Evolutionary conservation across 495 filamentous ascomycete species (phyloP), one percentile per base, ranked within the genome.

Genomic region (Patellaria atrata): DNA sequence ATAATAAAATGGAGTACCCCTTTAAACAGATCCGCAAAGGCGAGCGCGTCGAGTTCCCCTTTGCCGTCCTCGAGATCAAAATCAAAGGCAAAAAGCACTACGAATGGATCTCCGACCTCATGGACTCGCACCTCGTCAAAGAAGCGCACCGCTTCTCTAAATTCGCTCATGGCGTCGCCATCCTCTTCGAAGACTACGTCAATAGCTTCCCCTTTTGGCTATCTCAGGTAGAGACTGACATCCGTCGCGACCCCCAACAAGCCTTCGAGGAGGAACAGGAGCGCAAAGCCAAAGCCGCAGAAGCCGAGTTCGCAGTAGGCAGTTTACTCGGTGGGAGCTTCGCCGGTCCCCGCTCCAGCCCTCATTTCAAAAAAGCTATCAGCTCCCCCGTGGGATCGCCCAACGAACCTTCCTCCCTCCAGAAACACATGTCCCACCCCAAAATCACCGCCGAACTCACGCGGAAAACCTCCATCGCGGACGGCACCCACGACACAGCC

Each of bases 201-300:
- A 96, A 96, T 59, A 82, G 68, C 37, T 75, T 97, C 38, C 89
- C 89, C 3, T 94, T 96, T 65, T 97, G 89, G 89, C 71, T 94
- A 3, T 69, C 75, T 39, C 80, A 86, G 34, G 61, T 94, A 7
- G 87, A 93, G 43, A 82, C 70, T 22, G 89, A 97, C 47, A 96
- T 97, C 47, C 73, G 84, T 33, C 80, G 78, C 45, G 89, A 97
- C 52, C 89, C 89, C 2, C 76, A 89, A 51, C 68, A 71, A 21
- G 89, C 91, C 1, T 96, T 92, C 55, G 77, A 89, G 34, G 81
- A 83, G 47, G 84, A 92, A 47, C 87, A 94, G 54, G 77, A 85
- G 46, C 68, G 75, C 28, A 71, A 77, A 34, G 77, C 73, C 5
- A 76, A 78, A 46, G 72, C 73, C 29, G 82, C 79, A 0, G 82